A percentile compares a stretch with the other conserved stretches of the same genome.
These are phyloP conservation scores for Blastomyces silverae DNA, from an alignment of 2,329 filamentous ascomycete genomes.

Conservation along the genomic window DNA sequence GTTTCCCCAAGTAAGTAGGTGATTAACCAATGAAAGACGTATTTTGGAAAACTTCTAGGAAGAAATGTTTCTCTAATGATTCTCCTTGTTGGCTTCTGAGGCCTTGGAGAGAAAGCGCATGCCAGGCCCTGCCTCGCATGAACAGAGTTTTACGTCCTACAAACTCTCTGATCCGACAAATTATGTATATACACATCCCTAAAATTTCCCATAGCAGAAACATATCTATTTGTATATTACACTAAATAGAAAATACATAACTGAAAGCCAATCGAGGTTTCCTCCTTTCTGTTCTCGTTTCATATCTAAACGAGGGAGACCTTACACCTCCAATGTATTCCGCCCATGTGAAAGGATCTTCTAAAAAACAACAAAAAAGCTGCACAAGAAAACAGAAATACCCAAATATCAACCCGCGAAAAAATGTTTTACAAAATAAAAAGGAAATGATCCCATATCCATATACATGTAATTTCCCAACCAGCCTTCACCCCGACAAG, in stretches of 20 bases:
- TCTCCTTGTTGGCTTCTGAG: too few relatives aligned
- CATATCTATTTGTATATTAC: conserved; percentile 8
- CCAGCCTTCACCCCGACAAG: background rate
- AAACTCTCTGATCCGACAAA: background rate
- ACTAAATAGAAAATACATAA: conserved; percentile 7
- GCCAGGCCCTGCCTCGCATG: too few relatives aligned
- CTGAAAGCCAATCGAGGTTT: background rate
- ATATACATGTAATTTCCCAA: conserved; percentile 5
- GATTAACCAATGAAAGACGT: background rate
- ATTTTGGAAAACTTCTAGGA: background rate
- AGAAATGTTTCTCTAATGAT: background rate
- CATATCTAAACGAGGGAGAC: background rate
- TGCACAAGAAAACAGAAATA: background rate
- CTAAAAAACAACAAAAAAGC: background rate
- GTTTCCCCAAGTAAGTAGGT: background rate
- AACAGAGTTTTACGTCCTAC: background rate
- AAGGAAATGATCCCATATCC: background rate
- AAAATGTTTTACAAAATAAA: conserved; percentile 3
- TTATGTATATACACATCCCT: background rate
- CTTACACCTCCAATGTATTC: background rate
- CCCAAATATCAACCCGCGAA: background rate
- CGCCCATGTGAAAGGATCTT: background rate
- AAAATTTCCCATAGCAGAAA: background rate
- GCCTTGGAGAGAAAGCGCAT: too few relatives aligned
- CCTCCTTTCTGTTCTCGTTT: background rate